Percentiles rank a stretch among this genome's conserved stretches.
These are phyloP conservation scores for Butyriboletus loyo DNA, from an alignment of 768 basidiomycete genomes.

Conservation along the genomic window DNA sequence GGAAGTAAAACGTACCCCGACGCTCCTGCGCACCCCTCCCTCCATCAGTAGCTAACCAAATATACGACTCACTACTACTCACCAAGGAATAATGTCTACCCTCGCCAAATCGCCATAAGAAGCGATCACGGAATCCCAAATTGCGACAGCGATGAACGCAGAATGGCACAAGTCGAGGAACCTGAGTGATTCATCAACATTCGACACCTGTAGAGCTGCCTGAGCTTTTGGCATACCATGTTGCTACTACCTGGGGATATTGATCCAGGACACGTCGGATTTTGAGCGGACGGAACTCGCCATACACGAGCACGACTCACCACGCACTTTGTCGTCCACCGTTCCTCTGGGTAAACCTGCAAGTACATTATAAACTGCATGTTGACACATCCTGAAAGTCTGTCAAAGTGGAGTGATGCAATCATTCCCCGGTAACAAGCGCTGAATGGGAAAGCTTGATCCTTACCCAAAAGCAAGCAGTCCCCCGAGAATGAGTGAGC, in stretches of 20 bases:
- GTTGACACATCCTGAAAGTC: conserved; percentile 26
- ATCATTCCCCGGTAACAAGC: background rate
- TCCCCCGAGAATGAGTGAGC: conserved; percentile 21
- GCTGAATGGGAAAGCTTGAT: background rate
- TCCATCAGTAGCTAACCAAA: background rate
- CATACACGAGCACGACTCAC: conserved; percentile 5
- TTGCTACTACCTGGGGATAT: conserved; percentile 15
- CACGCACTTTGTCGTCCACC: conserved; percentile 15
- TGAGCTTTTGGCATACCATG: conserved; percentile 10
- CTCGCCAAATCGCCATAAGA: conserved; percentile 15
- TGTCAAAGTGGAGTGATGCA: background rate
- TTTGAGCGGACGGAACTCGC: no score
- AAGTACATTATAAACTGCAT: conserved; percentile 27
- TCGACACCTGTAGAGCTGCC: background rate
- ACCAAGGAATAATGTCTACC: conserved; percentile 23
- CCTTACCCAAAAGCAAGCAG: conserved; percentile 21
- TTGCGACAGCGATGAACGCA: conserved; percentile 14
- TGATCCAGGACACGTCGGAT: background rate
- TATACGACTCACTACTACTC: background rate
- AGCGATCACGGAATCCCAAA: conserved; percentile 24
- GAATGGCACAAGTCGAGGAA: conserved; percentile 26
- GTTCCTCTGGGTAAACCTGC: conserved; percentile 15
- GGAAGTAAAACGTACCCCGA: conserved; percentile 17
- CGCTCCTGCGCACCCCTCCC: conserved; percentile 13
- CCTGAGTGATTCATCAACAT: conserved; percentile 6